A percentile compares a stretch with the other conserved stretches of the same genome.
Conservation (phyloP, 768 basidiomycete genomes). For the Phylloporus rhodoxanthus region DNA sequence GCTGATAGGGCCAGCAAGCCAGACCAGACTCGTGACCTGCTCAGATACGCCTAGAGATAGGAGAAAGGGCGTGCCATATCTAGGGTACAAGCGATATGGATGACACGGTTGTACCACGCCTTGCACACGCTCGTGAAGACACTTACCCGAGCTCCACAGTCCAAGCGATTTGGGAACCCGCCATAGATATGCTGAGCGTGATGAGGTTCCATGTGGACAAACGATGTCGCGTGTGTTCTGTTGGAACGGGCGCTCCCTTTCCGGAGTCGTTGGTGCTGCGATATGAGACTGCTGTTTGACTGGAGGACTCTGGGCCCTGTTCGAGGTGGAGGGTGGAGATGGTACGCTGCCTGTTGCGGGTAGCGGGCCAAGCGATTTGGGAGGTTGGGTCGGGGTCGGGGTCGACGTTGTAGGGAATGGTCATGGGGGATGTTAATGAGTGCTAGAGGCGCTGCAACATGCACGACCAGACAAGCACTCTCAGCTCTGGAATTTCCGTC, state of each 20-base stretch:
- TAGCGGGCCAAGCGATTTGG: constrained; percentile 72
- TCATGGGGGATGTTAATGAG: constrained; percentile 37
- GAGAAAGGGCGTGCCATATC: constrained; percentile 94
- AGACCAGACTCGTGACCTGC: constrained; percentile 88
- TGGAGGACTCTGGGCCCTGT: constrained; percentile 15
- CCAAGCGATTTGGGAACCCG: constrained; percentile 92
- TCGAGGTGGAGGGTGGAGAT: constrained; percentile 20
- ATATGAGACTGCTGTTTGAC: constrained; percentile 22
- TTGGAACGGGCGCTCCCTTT: constrained; percentile 13
- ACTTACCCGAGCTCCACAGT: constrained; percentile 89
- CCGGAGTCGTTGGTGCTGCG: constrained; percentile 31
- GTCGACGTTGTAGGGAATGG: constrained; percentile 46
- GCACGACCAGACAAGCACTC: neutral
- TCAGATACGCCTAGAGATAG: constrained; percentile 77
- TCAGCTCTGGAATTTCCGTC: neutral
- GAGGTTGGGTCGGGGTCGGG: constrained; percentile 73
- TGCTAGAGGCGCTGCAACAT: neutral
- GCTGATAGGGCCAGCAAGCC: constrained; percentile 93
- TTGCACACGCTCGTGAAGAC: neutral
- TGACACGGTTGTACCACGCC: neutral
- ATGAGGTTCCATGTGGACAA: constrained; percentile 64
- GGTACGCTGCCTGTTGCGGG: constrained; percentile 30
- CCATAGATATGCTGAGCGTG: constrained; percentile 86
- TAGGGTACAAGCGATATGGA: constrained; percentile 28
- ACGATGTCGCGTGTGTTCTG: constrained; percentile 25